Percentiles rank a stretch among this genome's conserved stretches.
These are phyloP conservation scores for Cytospora paraplurivora DNA, from an alignment of 2,329 filamentous ascomycete species.

Conservation along the genomic window DNA sequence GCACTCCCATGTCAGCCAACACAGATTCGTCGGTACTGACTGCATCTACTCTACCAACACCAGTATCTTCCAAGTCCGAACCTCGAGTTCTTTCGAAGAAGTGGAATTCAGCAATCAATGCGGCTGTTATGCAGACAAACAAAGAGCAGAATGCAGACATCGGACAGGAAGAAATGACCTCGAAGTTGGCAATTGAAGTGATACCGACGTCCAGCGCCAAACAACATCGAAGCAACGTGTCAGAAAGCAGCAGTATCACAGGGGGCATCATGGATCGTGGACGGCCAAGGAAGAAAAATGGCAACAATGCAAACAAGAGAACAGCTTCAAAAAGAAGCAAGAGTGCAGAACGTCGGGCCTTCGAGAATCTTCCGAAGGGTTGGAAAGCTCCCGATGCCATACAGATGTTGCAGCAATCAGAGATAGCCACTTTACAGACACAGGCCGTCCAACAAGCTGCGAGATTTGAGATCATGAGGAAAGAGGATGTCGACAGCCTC, in stretches of 20 bases:
- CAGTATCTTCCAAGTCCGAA: constrained; percentile 53
- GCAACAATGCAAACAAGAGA: constrained; percentile 43
- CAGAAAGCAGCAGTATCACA: constrained; percentile 58
- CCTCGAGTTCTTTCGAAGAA: constrained; percentile 46
- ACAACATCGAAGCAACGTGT: constrained; percentile 55
- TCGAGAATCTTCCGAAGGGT: constrained; percentile 63
- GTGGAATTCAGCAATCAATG: constrained; percentile 43
- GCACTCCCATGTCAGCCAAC: constrained; percentile 49
- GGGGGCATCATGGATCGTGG: constrained; percentile 63
- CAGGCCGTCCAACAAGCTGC: constrained; percentile 65
- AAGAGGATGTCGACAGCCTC: constrained; percentile 64
- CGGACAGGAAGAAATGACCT: constrained; percentile 30
- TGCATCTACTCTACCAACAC: constrained; percentile 48
- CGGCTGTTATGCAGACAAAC: constrained; percentile 34
- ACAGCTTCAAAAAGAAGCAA: constrained; percentile 48
- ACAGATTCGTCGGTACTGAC: constrained; percentile 37
- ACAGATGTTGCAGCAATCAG: constrained; percentile 48
- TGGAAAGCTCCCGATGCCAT: constrained; percentile 56
- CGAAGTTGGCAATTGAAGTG: constrained; percentile 39
- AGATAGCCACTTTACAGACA: constrained; percentile 55
- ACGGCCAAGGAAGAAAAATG: constrained; percentile 57
- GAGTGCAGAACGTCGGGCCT: constrained; percentile 58
- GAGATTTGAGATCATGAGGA: constrained; percentile 65
- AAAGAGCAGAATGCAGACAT: constrained; percentile 36
- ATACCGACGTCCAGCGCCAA: constrained; percentile 33